Evolutionary conservation across 2,329 filamentous ascomycete species (phyloP).

Genomic region (Xylaria sp.): DNA sequence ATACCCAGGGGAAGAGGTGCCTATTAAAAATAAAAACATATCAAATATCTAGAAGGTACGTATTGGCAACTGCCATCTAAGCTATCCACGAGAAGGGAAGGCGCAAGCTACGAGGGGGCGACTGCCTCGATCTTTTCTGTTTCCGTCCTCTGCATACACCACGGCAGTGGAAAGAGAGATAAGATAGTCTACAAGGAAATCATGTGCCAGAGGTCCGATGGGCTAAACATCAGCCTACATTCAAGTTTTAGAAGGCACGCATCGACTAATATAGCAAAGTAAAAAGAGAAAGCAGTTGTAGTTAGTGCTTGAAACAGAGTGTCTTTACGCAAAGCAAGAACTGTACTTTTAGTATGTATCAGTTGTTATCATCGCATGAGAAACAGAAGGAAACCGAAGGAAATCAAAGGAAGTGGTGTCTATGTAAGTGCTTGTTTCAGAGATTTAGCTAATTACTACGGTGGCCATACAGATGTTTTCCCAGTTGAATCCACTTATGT

Average conservation of each 20-base stretch:
- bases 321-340: not conserved
- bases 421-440: too few relatives aligned
- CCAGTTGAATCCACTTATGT: too few relatives aligned
- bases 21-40: not conserved
- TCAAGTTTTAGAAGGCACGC: too few relatives aligned
- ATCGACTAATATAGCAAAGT: too few relatives aligned
- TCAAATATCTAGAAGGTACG: not conserved
- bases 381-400: too few relatives aligned
- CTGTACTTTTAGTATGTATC: not conserved
- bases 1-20: not conserved
- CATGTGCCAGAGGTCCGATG: not conserved
- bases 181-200: not conserved
- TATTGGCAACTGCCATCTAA: conserved; percentile 1
- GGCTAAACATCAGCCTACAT: not conserved
- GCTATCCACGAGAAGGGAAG: not conserved
- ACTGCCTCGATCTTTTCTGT: not conserved
- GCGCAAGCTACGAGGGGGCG: conserved; percentile 5
- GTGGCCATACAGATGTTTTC: too few relatives aligned
- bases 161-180: not conserved
- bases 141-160: not conserved
- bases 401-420: too few relatives aligned
- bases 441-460: too few relatives aligned
- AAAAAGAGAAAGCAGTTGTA: too few relatives aligned
- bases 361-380: not conserved
- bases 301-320: not conserved